A percentile compares a stretch with the other conserved stretches of the same genome.
Conservation (phyloP, 495 filamentous ascomycete species). For the Penicillium samsonianum region DNA sequence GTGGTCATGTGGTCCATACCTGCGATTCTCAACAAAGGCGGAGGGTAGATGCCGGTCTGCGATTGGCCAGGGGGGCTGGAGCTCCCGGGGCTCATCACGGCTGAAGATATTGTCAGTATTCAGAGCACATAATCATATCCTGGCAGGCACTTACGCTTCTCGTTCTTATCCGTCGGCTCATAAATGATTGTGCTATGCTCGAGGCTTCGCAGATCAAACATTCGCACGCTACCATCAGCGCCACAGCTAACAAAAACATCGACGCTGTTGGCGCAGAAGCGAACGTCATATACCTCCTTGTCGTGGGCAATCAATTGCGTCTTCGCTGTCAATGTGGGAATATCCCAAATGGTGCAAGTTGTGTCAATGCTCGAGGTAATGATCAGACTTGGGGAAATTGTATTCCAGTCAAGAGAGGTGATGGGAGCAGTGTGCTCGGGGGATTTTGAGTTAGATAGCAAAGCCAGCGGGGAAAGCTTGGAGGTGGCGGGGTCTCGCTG, state of each 20-base stretch:
- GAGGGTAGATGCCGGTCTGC: conserved; percentile 76
- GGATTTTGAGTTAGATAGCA: conserved; percentile 96
- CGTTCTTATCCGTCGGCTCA: conserved; percentile 87
- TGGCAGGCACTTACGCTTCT: conserved; percentile 61
- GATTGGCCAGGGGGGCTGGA: conserved; percentile 66
- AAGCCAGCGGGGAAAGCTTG: conserved; percentile 89
- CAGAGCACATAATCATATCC: neutral
- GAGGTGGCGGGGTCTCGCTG: conserved; percentile 66
- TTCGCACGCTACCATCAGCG: conserved; percentile 95
- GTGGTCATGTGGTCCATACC: conserved; percentile 39
- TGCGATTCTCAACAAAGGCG: conserved; percentile 82
- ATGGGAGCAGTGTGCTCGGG: conserved; percentile 96
- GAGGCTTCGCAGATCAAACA: conserved; percentile 96
- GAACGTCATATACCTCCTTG: conserved; percentile 98
- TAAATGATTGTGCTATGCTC: conserved; percentile 99
- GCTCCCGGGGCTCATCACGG: conserved; percentile 54
- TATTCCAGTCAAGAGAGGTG: conserved; percentile 97
- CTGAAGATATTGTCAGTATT: conserved; percentile 10
- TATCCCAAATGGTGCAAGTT: conserved; percentile 99
- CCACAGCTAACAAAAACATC: conserved; percentile 98
- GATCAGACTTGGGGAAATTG: conserved; percentile 90
- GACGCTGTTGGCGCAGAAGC: conserved; percentile 93
- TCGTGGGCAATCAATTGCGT: conserved; percentile 98
- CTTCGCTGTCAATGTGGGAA: conserved; percentile 95
- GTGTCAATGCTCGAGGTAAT: conserved; percentile 99